Percentiles rank a stretch among this genome's conserved stretches.
Conservation (phyloP, 305 asterid species). For the Fraxinus albicans region DNA sequence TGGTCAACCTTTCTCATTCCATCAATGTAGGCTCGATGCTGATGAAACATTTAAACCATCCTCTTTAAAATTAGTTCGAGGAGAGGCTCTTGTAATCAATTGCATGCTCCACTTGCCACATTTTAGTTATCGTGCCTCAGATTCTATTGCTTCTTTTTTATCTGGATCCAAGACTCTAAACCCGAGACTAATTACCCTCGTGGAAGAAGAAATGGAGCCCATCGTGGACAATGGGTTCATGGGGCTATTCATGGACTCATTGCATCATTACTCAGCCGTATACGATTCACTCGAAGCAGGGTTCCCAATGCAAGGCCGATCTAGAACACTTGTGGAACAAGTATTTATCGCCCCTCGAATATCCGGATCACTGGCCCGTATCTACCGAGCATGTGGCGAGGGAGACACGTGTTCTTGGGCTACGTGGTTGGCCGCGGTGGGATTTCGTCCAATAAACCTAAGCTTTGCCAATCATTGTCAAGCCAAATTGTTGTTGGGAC, state of each 20-base stretch:
- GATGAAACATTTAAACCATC: constrained; percentile 65
- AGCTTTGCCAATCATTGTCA: constrained; percentile 84
- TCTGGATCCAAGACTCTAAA: constrained; percentile 50
- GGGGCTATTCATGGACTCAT: constrained; percentile 65
- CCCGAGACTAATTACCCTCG: constrained; percentile 60
- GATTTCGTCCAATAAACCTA: constrained; percentile 37
- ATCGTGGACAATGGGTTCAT: constrained; percentile 43
- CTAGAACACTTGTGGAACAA: constrained; percentile 62
- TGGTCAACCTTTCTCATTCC: constrained; percentile 69
- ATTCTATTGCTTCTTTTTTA: constrained; percentile 59
- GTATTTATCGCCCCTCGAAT: constrained; percentile 63
- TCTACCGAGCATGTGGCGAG: constrained; percentile 33
- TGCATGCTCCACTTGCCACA: constrained; percentile 83
- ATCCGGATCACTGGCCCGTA: constrained; percentile 49
- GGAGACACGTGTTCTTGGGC: constrained; percentile 53
- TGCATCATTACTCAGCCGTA: constrained; percentile 63
- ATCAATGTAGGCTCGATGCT: constrained; percentile 59
- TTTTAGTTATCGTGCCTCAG: constrained; percentile 51
- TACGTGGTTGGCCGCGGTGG: constrained; percentile 50
- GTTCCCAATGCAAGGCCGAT: constrained; percentile 65
- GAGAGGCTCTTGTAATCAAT: constrained; percentile 61
- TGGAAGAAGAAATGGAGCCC: constrained; percentile 62
- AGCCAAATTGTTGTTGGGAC: constrained; percentile 61
- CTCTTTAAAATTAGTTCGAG: constrained; percentile 54
- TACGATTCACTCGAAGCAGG: constrained; percentile 75